Evolutionary conservation across 1,139 yeast genomes (phyloP).

Genomic region (Yamadazyma blattariae): DNA sequence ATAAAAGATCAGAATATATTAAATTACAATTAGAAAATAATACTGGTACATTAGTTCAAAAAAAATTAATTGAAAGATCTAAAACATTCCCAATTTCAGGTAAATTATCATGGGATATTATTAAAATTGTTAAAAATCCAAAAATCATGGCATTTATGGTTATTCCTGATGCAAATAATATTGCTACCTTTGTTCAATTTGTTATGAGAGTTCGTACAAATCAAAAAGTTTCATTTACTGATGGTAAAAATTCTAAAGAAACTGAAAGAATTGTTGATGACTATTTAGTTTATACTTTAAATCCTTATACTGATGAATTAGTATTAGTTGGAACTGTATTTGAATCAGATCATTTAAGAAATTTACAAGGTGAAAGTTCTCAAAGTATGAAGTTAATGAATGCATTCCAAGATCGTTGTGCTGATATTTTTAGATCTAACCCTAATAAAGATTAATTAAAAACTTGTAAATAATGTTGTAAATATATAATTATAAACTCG

Average conservation of each 20-base stretch:
- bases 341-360: constrained; percentile 53
- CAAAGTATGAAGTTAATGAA: constrained; percentile 23
- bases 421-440: constrained; percentile 32
- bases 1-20: constrained; percentile 28
- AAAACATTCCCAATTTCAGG: constrained; percentile 54
- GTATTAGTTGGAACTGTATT: constrained; percentile 79
- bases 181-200: constrained; percentile 67
- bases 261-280: constrained; percentile 66
- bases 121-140: constrained; percentile 68
- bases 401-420: constrained; percentile 23
- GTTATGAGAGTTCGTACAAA: constrained; percentile 74
- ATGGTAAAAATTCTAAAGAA: constrained; percentile 32
- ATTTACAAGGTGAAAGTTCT: constrained; percentile 30
- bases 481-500: constrained; percentile 3
- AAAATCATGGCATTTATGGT: constrained; percentile 61
- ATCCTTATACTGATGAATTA: constrained; percentile 65
- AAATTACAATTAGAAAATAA: constrained; percentile 29
- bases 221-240: constrained; percentile 58
- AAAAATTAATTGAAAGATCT: constrained; percentile 28
- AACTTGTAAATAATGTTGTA: constrained; percentile 3
- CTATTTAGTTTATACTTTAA: constrained; percentile 72
- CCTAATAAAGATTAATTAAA: constrained; percentile 12
- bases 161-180: constrained; percentile 66
- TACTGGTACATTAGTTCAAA: constrained; percentile 33
- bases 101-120: constrained; percentile 71